Percentiles rank a stretch among this genome's conserved stretches.
These are phyloP conservation scores for Arthrocladium fulminans DNA, from an alignment of 2,329 filamentous ascomycete genomes.

Conservation along the genomic window DNA sequence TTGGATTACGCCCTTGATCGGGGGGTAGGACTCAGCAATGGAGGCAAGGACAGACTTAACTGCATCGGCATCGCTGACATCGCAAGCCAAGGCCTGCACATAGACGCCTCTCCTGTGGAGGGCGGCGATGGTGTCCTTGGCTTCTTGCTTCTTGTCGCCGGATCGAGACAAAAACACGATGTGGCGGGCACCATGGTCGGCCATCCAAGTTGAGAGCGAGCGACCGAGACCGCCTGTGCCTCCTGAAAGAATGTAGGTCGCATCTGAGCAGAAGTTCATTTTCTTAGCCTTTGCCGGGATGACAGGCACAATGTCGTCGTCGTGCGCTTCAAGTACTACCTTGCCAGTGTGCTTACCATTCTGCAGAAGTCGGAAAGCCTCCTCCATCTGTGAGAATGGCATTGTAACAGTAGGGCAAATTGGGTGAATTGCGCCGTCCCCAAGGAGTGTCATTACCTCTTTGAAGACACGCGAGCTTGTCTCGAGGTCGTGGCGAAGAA, in stretches of 20 bases:
- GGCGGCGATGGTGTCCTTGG: conserved; percentile 16
- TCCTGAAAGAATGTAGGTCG: conserved; percentile 33
- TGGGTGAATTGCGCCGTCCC: background rate
- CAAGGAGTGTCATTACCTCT: background rate
- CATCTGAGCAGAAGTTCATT: conserved; percentile 20
- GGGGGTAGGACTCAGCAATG: conserved; percentile 18
- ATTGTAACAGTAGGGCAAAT: background rate
- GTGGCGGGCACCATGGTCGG: conserved; percentile 23
- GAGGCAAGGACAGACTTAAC: conserved; percentile 13
- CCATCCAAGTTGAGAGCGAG: conserved; percentile 22
- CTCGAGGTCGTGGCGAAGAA: background rate
- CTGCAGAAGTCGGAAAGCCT: conserved; percentile 28
- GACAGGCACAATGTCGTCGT: background rate
- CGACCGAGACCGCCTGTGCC: conserved; percentile 27
- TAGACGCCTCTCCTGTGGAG: conserved; percentile 15
- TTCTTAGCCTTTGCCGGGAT: conserved; percentile 11
- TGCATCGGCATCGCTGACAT: conserved; percentile 18
- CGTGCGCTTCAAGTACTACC: conserved; percentile 26
- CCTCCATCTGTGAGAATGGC: conserved; percentile 15
- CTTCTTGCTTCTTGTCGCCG: conserved; percentile 15
- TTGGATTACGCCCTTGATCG: conserved; percentile 25
- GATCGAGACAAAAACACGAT: conserved; percentile 26
- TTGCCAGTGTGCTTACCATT: conserved; percentile 34
- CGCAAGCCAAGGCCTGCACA: conserved; percentile 21
- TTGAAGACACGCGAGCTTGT: background rate